Evolutionary conservation across 768 basidiomycete species (phyloP).

Genomic region (Amanita inopinata): DNA sequence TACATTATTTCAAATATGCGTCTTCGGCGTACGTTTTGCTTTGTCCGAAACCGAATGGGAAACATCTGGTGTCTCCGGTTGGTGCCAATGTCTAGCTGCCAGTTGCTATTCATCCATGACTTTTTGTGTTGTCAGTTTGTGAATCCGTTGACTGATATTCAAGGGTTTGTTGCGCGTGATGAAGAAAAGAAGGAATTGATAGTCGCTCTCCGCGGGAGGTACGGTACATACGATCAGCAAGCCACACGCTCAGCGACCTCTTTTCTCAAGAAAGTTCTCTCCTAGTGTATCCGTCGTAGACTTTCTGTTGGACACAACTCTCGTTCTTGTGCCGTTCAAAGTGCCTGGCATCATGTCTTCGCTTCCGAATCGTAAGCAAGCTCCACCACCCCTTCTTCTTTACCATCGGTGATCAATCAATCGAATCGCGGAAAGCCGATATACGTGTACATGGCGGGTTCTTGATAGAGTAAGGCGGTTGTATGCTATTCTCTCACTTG

Average conservation of each 20-base stretch:
- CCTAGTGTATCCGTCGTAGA: conserved; percentile 32
- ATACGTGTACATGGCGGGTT: conserved; percentile 39
- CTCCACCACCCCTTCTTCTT: neutral
- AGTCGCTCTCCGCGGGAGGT: conserved; percentile 43
- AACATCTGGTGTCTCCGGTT: conserved; percentile 28
- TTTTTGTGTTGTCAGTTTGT: conserved; percentile 29
- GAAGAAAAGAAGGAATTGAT: conserved; percentile 35
- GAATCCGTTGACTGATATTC: conserved; percentile 31
- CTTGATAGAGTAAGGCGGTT: conserved; percentile 32
- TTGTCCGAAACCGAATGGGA: conserved; percentile 43
- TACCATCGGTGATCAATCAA: conserved; percentile 15
- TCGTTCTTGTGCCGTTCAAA: conserved; percentile 33
- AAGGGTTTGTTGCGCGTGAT: conserved; percentile 44
- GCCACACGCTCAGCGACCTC: too few species aligned
- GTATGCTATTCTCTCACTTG: neutral
- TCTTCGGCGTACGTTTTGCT: conserved; percentile 36
- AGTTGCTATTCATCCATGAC: conserved; percentile 1
- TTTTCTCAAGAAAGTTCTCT: too few species aligned
- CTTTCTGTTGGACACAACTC: conserved; percentile 30
- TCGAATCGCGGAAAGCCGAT: conserved; percentile 16
- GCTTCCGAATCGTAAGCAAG: conserved; percentile 17
- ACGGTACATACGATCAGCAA: conserved; percentile 5
- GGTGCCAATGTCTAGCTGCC: conserved; percentile 2
- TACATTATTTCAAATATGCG: conserved; percentile 48
- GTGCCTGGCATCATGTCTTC: conserved; percentile 34